Evolutionary conservation across 176 grass and related monocot species (phyloP).

Genomic region (Oropetium thomaeum): DNA sequence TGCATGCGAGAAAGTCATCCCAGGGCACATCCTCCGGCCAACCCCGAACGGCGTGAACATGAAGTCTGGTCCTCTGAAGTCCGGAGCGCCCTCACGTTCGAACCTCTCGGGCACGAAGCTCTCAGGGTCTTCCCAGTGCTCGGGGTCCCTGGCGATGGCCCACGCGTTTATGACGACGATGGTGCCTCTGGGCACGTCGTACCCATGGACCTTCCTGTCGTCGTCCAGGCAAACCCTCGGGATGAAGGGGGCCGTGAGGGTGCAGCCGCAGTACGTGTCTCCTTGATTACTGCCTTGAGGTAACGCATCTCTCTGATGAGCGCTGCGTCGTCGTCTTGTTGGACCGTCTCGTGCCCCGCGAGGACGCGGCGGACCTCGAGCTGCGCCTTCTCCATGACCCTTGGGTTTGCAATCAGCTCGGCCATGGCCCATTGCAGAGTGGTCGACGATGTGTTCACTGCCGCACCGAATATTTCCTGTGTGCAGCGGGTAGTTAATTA

Average conservation of each 20-base stretch:
- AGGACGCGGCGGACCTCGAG: neutral
- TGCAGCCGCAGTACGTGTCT: conserved; percentile 32
- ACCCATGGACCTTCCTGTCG: neutral
- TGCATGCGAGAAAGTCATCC: no score
- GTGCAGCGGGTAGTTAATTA: no score
- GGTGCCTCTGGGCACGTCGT: neutral
- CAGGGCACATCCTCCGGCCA: no score
- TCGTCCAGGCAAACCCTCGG: conserved; percentile 2
- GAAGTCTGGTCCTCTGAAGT: no score
- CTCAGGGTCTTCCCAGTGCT: no score
- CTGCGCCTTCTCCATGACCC: conserved; percentile 17
- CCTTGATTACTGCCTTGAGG: conserved; percentile 24
- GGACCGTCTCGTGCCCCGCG: neutral
- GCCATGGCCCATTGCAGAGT: conserved; percentile 35
- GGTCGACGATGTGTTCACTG: neutral
- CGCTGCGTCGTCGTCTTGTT: neutral
- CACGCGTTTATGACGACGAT: neutral
- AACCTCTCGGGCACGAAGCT: no score
- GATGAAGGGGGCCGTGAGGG: conserved; percentile 14
- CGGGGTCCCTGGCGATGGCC: no score
- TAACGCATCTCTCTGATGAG: neutral
- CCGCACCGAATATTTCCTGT: conserved; percentile 32
- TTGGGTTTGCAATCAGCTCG: conserved; percentile 26
- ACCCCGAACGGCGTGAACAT: no score
- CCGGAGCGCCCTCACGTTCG: no score